phyloP scores from a whole-genome alignment of 495 filamentous ascomycete species.

The Durotheca rogersii region DNA sequence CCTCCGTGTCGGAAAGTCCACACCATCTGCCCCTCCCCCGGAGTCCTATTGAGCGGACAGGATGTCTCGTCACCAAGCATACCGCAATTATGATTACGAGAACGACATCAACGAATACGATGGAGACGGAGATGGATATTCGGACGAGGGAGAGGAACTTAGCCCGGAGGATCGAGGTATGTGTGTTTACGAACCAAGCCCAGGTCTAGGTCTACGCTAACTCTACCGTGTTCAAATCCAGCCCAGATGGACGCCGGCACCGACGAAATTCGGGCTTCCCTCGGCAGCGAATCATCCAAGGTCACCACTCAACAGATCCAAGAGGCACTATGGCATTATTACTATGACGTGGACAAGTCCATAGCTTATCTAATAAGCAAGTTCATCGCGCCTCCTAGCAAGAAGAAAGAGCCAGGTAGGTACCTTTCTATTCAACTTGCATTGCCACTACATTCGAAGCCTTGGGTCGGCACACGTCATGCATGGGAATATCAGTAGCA shows the following conservation, averaged over 20 bases:
- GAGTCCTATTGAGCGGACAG: constrained; percentile 6
- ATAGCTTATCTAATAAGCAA: constrained; percentile 74
- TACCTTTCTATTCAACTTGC: constrained; percentile 29
- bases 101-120: constrained; percentile 64
- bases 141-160: constrained; percentile 50
- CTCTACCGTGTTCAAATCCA: constrained; percentile 9
- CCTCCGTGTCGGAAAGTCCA: no score
- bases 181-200: not conserved
- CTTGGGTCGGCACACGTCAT: no score
- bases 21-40: not conserved
- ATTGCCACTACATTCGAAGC: not conserved
- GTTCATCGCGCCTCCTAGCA: constrained; percentile 44
- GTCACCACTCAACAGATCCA: constrained; percentile 73
- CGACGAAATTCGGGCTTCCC: constrained; percentile 52
- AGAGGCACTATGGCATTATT: constrained; percentile 93
- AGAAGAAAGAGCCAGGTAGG: constrained; percentile 56
- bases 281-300: constrained; percentile 53
- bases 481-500: constrained; percentile 14
- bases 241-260: constrained; percentile 58
- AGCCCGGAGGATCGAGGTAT: constrained; percentile 63
- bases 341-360: constrained; percentile 85
- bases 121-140: constrained; percentile 49
- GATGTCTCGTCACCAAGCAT: constrained; percentile 64
- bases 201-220: not conserved
- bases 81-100: constrained; percentile 61